phyloP scores from a whole-genome alignment of 106 monocot species.

The Posidonia australis region DNA sequence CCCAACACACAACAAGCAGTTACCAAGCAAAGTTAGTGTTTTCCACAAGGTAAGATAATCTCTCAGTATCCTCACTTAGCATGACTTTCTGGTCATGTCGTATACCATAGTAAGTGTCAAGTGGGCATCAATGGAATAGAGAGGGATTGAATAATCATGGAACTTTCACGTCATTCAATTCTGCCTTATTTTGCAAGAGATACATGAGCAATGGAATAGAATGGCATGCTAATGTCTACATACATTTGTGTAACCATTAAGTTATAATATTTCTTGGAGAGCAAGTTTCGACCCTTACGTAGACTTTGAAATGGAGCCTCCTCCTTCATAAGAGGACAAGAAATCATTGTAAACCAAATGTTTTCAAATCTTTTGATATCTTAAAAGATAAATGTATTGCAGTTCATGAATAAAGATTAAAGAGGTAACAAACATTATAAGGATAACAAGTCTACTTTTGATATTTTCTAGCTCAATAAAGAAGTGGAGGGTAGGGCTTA shows the following conservation, averaged over 20 bases:
- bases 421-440: slow-evolving; percentile 68
- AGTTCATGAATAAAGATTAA: background rate
- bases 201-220: background rate
- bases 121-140: background rate
- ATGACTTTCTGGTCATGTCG: background rate
- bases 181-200: background rate
- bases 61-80: background rate
- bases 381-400: background rate
- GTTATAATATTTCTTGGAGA: slow-evolving; percentile 47
- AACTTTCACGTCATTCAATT: background rate
- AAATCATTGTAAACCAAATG: background rate
- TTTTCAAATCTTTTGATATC: background rate
- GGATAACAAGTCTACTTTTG: slow-evolving; percentile 41
- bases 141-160: background rate
- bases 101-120: too few species aligned
- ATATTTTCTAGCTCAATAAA: slow-evolving; percentile 87
- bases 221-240: background rate
- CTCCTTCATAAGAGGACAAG: slow-evolving; percentile 45
- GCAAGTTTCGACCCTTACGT: slow-evolving; percentile 80
- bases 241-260: background rate
- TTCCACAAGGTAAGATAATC: background rate
- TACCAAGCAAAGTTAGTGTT: background rate
- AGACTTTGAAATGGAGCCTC: slow-evolving; percentile 62
- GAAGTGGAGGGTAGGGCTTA: background rate
- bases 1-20: background rate